A percentile compares a stretch with the other conserved stretches of the same genome.
Evolutionary conservation across 225 moss, liverwort and hornwort genomes (phyloP).

Genomic region (Climacium dendroides): DNA sequence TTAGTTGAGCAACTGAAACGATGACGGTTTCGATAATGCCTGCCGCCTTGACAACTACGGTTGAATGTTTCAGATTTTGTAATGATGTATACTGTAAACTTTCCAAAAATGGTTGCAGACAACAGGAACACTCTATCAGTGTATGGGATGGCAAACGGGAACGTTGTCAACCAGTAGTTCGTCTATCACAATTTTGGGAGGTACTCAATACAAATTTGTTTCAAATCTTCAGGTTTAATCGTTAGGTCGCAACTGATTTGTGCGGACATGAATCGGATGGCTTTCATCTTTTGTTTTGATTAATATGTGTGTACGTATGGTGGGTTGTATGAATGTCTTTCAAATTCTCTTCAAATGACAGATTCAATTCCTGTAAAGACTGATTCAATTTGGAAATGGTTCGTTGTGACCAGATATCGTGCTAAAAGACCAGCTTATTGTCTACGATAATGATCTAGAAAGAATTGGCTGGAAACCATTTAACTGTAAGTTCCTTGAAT

Average conservation of each 20-base stretch:
- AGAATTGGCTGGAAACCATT: conserved; percentile 49
- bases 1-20: not conserved
- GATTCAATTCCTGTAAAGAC: not conserved
- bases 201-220: not conserved
- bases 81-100: not conserved
- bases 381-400: not conserved
- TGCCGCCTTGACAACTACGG: not conserved
- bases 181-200: not conserved
- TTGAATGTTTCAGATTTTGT: not conserved
- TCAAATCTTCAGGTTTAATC: not conserved
- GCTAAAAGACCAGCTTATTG: conserved; percentile 52
- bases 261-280: not conserved
- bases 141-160: not conserved
- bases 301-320: no score
- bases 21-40: not conserved
- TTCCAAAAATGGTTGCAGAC: not conserved
- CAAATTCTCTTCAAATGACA: not conserved
- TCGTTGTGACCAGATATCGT: conserved; percentile 32
- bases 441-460: conserved; percentile 19
- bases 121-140: not conserved
- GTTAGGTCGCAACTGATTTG: not conserved
- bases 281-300: not conserved
- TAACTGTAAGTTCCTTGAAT: conserved; percentile 11
- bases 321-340: not conserved
- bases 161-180: no score